A percentile compares a stretch with the other conserved stretches of the same genome.
Conservation (phyloP, 2,329 filamentous ascomycete genomes). For the Ascochyta clinopodiicola region DNA sequence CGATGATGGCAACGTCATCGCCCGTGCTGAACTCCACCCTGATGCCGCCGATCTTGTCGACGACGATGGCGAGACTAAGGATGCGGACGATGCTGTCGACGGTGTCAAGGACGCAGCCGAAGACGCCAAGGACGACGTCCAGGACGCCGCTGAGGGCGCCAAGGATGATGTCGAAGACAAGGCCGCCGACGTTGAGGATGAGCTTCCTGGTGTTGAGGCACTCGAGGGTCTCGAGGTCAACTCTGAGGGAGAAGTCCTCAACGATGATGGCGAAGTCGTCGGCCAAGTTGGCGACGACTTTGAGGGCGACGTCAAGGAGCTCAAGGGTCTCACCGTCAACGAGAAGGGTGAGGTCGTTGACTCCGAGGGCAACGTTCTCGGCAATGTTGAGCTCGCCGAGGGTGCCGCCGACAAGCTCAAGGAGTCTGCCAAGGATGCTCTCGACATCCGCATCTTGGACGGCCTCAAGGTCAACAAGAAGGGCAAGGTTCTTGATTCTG, state of each 20-base stretch:
- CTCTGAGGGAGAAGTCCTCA: slow-evolving; percentile 57
- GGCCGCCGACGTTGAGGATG: slow-evolving; percentile 53
- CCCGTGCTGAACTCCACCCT: slow-evolving; percentile 58
- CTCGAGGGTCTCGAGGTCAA: slow-evolving; percentile 60
- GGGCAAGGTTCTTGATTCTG: slow-evolving; percentile 59
- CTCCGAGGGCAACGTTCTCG: slow-evolving; percentile 58
- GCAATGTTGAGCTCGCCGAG: slow-evolving; percentile 58
- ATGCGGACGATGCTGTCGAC: slow-evolving; percentile 29
- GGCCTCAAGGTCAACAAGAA: slow-evolving; percentile 65
- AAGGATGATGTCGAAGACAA: slow-evolving; percentile 41
- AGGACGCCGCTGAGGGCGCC: slow-evolving; percentile 33
- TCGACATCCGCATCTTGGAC: slow-evolving; percentile 58
- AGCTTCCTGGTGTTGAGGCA: slow-evolving; percentile 59
- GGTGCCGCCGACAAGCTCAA: slow-evolving; percentile 57
- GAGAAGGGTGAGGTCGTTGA: slow-evolving; percentile 60
- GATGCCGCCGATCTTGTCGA: slow-evolving; percentile 51
- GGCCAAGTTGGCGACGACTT: slow-evolving; percentile 55
- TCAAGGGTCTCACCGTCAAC: slow-evolving; percentile 58
- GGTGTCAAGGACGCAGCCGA: slow-evolving; percentile 31
- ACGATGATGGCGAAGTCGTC: slow-evolving; percentile 58
- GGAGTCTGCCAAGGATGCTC: slow-evolving; percentile 47
- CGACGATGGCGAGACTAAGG: slow-evolving; percentile 30
- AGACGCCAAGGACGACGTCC: slow-evolving; percentile 29
- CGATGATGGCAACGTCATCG: slow-evolving; percentile 60
- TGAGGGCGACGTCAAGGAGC: slow-evolving; percentile 51